phyloP scores from a whole-genome alignment of 2,329 filamentous ascomycete species.

The Diplocarpon mali region DNA sequence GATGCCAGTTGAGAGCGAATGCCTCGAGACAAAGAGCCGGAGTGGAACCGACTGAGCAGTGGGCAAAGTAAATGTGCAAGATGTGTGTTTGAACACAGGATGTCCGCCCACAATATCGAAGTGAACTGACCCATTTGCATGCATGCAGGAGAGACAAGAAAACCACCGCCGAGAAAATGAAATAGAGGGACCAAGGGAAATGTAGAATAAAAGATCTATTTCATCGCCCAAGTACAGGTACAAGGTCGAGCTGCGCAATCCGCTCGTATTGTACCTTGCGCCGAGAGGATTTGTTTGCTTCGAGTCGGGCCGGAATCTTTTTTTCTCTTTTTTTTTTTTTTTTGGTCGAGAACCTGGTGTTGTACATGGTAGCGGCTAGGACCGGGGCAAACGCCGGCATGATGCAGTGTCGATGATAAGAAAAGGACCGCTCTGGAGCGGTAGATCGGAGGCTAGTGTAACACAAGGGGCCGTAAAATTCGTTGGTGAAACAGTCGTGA shows the following conservation, averaged over 20 bases:
- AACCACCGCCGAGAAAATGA: constrained; percentile 13
- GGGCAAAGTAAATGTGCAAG: constrained; percentile 11
- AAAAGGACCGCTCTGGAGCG: constrained; percentile 16
- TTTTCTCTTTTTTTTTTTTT: constrained; percentile 26
- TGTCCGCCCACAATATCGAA: constrained; percentile 21
- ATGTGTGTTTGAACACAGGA: constrained; percentile 21
- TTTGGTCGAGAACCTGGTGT: constrained; percentile 24
- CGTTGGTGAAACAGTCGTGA: constrained; percentile 25
- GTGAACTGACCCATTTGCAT: constrained; percentile 16
- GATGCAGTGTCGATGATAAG: constrained; percentile 23
- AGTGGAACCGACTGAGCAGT: constrained; percentile 1
- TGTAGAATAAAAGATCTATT: constrained; percentile 18
- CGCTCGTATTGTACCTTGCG: constrained; percentile 26
- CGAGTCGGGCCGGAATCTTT: constrained; percentile 24
- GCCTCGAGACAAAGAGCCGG: neutral
- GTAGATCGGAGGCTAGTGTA: constrained; percentile 26
- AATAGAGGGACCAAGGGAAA: constrained; percentile 13
- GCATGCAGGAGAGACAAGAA: constrained; percentile 15
- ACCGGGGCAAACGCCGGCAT: constrained; percentile 16
- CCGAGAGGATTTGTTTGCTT: constrained; percentile 20
- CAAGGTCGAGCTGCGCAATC: constrained; percentile 26
- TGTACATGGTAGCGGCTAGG: constrained; percentile 25
- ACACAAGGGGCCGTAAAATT: constrained; percentile 28
- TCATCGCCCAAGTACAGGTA: constrained; percentile 24
- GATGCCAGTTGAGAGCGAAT: neutral